Evolutionary conservation across 2,329 filamentous ascomycete genomes (phyloP).

Genomic region (Rhinocladiella similis): DNA sequence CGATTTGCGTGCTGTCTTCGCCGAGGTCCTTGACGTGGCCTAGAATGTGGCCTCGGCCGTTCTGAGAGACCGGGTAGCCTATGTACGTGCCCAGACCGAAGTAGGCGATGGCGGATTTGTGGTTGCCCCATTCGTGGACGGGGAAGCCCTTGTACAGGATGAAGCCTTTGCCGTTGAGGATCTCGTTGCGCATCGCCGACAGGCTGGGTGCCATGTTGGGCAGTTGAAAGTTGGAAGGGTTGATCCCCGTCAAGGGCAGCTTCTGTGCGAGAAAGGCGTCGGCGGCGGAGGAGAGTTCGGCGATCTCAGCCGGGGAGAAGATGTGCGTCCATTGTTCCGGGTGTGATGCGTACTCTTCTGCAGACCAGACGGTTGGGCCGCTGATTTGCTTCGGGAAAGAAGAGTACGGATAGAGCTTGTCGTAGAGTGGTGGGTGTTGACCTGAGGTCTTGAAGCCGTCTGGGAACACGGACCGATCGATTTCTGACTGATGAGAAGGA

Average conservation of each 20-base stretch:
- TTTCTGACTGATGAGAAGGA: neutral
- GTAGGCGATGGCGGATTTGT: constrained; percentile 84
- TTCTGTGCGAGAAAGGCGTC: constrained; percentile 68
- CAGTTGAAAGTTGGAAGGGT: constrained; percentile 62
- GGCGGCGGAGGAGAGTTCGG: constrained; percentile 65
- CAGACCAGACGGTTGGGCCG: constrained; percentile 72
- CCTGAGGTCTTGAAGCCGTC: constrained; percentile 69
- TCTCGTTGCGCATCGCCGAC: constrained; percentile 58
- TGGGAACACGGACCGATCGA: constrained; percentile 49
- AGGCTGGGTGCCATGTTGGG: constrained; percentile 58
- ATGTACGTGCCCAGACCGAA: constrained; percentile 85
- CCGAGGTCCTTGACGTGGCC: constrained; percentile 89
- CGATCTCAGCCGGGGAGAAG: constrained; percentile 66
- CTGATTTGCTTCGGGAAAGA: constrained; percentile 70
- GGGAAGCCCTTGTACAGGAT: constrained; percentile 87
- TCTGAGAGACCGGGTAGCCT: constrained; percentile 86
- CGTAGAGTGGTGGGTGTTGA: constrained; percentile 69
- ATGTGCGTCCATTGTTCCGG: constrained; percentile 72
- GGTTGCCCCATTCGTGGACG: constrained; percentile 70
- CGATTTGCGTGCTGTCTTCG: constrained; percentile 76
- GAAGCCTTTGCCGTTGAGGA: constrained; percentile 85
- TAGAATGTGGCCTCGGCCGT: constrained; percentile 79
- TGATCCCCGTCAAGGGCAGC: constrained; percentile 70
- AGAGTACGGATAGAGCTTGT: constrained; percentile 64
- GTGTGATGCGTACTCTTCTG: constrained; percentile 61